These are phyloP conservation scores for Apiotrichum laibachii DNA, from an alignment of 1,284 basidiomycete genomes.

Conservation along the genomic window DNA sequence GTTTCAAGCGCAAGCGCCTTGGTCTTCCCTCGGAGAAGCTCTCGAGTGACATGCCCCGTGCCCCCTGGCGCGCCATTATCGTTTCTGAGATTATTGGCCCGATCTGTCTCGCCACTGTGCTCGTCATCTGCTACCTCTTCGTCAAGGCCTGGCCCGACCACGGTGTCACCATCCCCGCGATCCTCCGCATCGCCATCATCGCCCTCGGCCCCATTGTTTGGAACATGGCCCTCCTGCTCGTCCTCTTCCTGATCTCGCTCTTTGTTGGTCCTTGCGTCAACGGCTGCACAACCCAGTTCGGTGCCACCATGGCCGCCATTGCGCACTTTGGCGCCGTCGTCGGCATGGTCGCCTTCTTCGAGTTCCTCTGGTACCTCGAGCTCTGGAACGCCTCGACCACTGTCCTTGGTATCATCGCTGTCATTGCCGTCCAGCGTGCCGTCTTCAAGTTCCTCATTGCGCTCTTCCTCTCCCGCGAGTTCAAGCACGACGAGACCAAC, in stretches of 20 bases:
- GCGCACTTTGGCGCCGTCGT: conserved; percentile 76
- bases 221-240: conserved; percentile 84
- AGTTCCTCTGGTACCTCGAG: conserved; percentile 93
- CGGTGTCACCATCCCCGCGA: conserved; percentile 61
- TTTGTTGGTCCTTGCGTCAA: conserved; percentile 85
- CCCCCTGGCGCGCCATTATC: conserved; percentile 82
- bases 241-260: conserved; percentile 83
- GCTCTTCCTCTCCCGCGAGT: conserved; percentile 87
- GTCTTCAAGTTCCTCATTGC: conserved; percentile 89
- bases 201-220: conserved; percentile 91
- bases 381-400: conserved; percentile 88
- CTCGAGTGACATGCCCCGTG: conserved; percentile 85
- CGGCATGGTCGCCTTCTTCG: conserved; percentile 86
- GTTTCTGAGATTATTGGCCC: conserved; percentile 86
- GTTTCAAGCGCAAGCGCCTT: conserved; percentile 93
- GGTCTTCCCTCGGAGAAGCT: conserved; percentile 93
- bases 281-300: conserved; percentile 77
- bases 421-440: conserved; percentile 82
- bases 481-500: conserved; percentile 97
- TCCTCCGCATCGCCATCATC: conserved; percentile 90
- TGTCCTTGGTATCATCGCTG: conserved; percentile 79
- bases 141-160: conserved; percentile 62
- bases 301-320: conserved; percentile 81
- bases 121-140: conserved; percentile 82
- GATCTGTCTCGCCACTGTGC: conserved; percentile 72